phyloP scores from a whole-genome alignment of 352 stramenopile genomes.

The Globisporangium mamillatum region DNA sequence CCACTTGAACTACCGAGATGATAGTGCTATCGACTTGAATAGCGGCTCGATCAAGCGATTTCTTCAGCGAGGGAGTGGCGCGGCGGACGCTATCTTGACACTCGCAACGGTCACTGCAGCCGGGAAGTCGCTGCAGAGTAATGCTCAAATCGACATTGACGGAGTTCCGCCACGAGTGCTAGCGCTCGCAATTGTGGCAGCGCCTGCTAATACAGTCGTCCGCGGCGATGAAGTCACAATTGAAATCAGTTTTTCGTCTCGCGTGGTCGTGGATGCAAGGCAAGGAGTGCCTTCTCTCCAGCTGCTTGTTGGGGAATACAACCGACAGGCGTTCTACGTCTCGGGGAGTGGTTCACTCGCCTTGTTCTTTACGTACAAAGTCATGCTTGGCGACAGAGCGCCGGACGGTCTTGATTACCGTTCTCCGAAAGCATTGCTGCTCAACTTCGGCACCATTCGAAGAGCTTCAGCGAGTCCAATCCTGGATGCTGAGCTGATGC shows the following conservation, averaged over 20 bases:
- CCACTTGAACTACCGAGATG: slow-evolving; percentile 68
- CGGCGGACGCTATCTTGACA: slow-evolving; percentile 31
- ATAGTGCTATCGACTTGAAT: slow-evolving; percentile 60
- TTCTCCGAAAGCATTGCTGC: slow-evolving; percentile 36
- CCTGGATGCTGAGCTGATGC: slow-evolving; percentile 51
- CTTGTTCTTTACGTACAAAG: slow-evolving; percentile 64
- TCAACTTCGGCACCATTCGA: slow-evolving; percentile 66
- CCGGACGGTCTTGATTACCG: slow-evolving; percentile 50
- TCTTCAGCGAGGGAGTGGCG: slow-evolving; percentile 21
- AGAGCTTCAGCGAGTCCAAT: slow-evolving; percentile 44
- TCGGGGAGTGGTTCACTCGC: slow-evolving; percentile 48
- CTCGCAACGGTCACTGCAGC: slow-evolving; percentile 33
- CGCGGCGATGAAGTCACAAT: slow-evolving; percentile 47
- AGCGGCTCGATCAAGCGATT: slow-evolving; percentile 56
- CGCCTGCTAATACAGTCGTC: slow-evolving; percentile 36
- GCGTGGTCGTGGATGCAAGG: slow-evolving; percentile 52
- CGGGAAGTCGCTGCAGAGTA: slow-evolving; percentile 43
- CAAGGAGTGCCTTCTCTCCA: slow-evolving; percentile 53
- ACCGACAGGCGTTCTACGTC: slow-evolving; percentile 60
- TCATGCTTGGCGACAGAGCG: slow-evolving; percentile 57
- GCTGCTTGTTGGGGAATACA: slow-evolving; percentile 54
- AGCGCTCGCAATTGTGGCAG: slow-evolving; percentile 34
- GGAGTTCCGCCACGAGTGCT: slow-evolving; percentile 43
- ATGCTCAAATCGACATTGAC: slow-evolving; percentile 54
- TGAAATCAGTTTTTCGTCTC: slow-evolving; percentile 59